These are phyloP conservation scores for Udeniomyces megalosporus DNA, from an alignment of 768 basidiomycete genomes.

Conservation along the genomic window DNA sequence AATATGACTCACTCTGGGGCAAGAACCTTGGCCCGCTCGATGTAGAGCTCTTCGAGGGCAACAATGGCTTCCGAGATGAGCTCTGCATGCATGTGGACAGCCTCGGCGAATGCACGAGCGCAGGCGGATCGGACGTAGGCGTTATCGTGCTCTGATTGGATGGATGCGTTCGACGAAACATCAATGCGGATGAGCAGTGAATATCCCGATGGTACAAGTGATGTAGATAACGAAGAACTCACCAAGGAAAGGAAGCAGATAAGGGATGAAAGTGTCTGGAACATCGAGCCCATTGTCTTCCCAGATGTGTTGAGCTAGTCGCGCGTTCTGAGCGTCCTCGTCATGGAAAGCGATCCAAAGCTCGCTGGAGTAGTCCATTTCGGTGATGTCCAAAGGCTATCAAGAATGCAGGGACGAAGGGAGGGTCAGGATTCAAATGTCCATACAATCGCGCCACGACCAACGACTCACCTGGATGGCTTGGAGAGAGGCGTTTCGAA, in stretches of 20 bases:
- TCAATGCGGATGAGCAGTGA: no score
- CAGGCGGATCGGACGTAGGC: slow-evolving; percentile 59
- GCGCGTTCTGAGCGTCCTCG: slow-evolving; percentile 69
- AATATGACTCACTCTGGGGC: slow-evolving; percentile 9
- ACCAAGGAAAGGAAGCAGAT: slow-evolving; percentile 57
- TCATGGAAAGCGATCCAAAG: slow-evolving; percentile 82
- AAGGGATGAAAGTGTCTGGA: slow-evolving; percentile 45
- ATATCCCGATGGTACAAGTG: background rate
- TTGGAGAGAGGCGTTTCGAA: slow-evolving; percentile 76
- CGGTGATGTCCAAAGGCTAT: slow-evolving; percentile 85
- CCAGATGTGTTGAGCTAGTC: slow-evolving; percentile 68
- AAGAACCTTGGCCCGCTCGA: slow-evolving; percentile 48
- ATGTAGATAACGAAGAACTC: slow-evolving; percentile 19
- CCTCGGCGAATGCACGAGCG: slow-evolving; percentile 59
- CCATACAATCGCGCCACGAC: background rate
- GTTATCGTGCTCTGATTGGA: slow-evolving; percentile 63
- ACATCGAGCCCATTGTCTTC: slow-evolving; percentile 91
- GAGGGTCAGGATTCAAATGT: background rate
- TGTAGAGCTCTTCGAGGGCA: slow-evolving; percentile 54
- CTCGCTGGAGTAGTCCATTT: slow-evolving; percentile 79
- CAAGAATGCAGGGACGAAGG: background rate
- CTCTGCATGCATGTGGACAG: slow-evolving; percentile 55
- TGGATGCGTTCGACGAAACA: no score
- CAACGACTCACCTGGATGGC: slow-evolving; percentile 52
- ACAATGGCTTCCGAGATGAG: slow-evolving; percentile 34